A percentile compares a stretch with the other conserved stretches of the same genome.
These are phyloP conservation scores for Scytalidium lignicola DNA, from an alignment of 2,329 filamentous ascomycete species.

Conservation along the genomic window DNA sequence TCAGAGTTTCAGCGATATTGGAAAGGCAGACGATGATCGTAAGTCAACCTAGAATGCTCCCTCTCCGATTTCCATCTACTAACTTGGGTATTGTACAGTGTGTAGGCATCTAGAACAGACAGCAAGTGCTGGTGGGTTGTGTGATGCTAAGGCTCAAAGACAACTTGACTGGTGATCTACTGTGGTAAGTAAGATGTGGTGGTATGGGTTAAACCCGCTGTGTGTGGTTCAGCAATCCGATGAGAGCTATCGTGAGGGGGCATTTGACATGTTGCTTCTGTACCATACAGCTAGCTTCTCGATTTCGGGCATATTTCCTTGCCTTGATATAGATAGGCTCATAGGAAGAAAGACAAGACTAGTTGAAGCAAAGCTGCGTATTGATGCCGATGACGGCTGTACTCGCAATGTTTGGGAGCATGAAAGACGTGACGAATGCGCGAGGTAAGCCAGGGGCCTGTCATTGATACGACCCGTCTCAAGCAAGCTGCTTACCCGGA, in stretches of 20 bases:
- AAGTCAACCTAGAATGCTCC: conserved; percentile 4
- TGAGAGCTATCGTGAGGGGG: background rate
- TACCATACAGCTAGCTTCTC: background rate
- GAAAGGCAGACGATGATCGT: conserved; percentile 24
- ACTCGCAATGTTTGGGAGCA: background rate
- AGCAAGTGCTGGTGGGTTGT: conserved; percentile 1
- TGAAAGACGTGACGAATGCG: background rate
- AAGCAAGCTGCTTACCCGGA: background rate
- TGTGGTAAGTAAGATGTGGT: too few species aligned
- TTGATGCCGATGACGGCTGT: background rate
- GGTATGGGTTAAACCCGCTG: too few species aligned
- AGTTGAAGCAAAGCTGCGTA: background rate
- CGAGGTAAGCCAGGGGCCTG: background rate
- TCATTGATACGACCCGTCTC: background rate
- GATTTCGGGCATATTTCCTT: background rate
- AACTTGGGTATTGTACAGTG: background rate
- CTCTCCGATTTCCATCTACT: conserved; percentile 1
- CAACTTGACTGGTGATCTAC: conserved; percentile 2
- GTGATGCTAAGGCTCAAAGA: background rate
- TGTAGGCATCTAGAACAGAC: conserved; percentile 1
- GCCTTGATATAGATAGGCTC: background rate
- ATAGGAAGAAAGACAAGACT: background rate
- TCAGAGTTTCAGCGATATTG: conserved; percentile 13
- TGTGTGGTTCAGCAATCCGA: too few species aligned
- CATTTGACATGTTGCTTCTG: background rate